Evolutionary conservation across 176 grass and related monocot genomes (phyloP).

Genomic region (Triticum urartu): DNA sequence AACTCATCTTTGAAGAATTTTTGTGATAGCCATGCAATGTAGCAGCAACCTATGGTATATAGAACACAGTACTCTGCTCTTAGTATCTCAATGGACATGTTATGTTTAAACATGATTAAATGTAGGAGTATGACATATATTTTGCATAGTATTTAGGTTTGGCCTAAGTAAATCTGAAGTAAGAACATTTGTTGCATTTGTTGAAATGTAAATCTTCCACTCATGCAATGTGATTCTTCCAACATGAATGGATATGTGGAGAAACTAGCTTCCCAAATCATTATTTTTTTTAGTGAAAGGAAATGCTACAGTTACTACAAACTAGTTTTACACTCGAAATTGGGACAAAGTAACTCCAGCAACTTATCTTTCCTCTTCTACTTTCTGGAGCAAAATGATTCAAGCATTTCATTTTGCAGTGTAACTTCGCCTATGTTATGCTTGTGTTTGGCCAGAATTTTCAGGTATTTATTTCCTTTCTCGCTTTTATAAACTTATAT

Average conservation of each 20-base stretch:
- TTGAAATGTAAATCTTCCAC: not conserved
- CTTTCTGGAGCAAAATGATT: not conserved
- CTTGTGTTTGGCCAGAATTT: constrained; percentile 89
- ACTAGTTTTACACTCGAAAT: not conserved
- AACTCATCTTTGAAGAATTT: constrained; percentile 10
- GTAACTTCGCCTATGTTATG: constrained; percentile 90
- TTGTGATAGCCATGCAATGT: not conserved
- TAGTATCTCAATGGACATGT: not conserved
- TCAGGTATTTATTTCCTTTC: constrained; percentile 61
- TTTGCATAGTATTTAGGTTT: not conserved
- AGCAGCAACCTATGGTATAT: not conserved
- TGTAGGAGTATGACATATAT: not conserved
- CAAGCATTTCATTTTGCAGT: constrained; percentile 57
- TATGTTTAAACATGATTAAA: constrained; percentile 16
- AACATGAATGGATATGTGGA: not conserved
- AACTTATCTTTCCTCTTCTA: not conserved
- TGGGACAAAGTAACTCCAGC: not conserved
- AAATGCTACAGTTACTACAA: not conserved
- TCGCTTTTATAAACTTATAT: constrained; percentile 19
- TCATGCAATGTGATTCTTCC: not conserved
- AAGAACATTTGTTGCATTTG: constrained; percentile 13
- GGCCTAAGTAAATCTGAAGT: not conserved
- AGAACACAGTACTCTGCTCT: not conserved
- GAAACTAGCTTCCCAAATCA: not conserved
- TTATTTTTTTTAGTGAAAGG: not conserved